Evolutionary conservation across 352 stramenopile genomes (phyloP).

Genomic region (Blastocystis sp.): DNA sequence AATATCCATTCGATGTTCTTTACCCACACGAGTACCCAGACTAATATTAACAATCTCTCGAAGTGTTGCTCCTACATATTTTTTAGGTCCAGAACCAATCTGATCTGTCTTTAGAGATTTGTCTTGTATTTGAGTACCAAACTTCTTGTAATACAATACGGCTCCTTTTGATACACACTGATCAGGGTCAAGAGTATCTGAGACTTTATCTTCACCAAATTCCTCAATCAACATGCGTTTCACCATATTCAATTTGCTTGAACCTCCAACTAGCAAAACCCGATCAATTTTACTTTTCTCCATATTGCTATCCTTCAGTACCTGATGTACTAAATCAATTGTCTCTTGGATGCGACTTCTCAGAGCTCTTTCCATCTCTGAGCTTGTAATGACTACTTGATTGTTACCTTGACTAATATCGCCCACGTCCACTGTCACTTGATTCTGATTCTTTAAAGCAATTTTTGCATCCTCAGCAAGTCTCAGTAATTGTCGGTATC

Average conservation of each 20-base stretch:
- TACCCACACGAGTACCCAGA: not conserved
- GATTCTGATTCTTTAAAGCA: not conserved
- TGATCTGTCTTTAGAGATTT: not conserved
- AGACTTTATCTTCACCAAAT: constrained; percentile 68
- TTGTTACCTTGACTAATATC: not conserved
- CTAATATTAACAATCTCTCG: not conserved
- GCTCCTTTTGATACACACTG: constrained; percentile 53
- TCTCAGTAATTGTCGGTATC: not conserved
- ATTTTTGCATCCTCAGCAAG: not conserved
- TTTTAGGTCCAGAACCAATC: not conserved
- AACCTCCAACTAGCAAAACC: constrained; percentile 72
- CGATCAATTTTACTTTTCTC: constrained; percentile 67
- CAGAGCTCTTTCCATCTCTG: not conserved
- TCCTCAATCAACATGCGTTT: constrained; percentile 68
- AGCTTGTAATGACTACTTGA: not conserved
- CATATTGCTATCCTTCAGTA: not conserved
- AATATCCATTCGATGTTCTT: not conserved
- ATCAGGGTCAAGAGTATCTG: constrained; percentile 30
- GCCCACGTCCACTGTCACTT: not conserved
- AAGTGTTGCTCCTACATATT: not conserved
- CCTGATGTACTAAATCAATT: not conserved
- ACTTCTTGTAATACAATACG: not conserved
- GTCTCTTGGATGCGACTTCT: not conserved
- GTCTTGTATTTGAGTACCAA: not conserved
- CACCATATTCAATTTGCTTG: constrained; percentile 69